phyloP scores from a whole-genome alignment of 2,329 filamentous ascomycete genomes.

The Scedosporium boydii region DNA sequence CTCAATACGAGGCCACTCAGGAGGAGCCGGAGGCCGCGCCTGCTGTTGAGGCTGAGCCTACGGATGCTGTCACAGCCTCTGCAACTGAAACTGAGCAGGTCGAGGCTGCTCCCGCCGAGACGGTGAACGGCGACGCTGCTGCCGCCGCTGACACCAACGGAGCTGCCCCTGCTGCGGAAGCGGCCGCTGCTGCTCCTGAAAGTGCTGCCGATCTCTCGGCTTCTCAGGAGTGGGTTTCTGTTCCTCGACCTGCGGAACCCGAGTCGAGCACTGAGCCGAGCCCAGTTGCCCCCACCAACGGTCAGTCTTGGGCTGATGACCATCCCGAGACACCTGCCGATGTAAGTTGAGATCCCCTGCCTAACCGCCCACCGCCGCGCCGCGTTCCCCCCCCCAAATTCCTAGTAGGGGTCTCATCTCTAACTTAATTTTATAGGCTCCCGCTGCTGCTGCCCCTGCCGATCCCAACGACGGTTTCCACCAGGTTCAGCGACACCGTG shows the following conservation, averaged over 20 bases:
- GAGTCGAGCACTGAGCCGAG: constrained; percentile 51
- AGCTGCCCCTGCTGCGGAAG: constrained; percentile 47
- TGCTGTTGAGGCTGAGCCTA: constrained; percentile 1
- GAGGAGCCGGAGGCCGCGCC: constrained; percentile 15
- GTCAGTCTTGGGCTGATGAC: constrained; percentile 76
- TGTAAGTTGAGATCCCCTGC: constrained; percentile 22
- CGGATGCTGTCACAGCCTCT: constrained; percentile 6
- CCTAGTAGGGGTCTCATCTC: not conserved
- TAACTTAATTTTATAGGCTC: constrained; percentile 18
- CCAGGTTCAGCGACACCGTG: constrained; percentile 55
- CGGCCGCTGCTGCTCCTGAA: constrained; percentile 23
- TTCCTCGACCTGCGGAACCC: constrained; percentile 54
- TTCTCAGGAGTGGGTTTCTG: constrained; percentile 62
- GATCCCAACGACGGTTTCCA: constrained; percentile 60
- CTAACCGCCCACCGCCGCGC: no score
- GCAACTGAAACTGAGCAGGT: not conserved
- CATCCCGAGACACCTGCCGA: constrained; percentile 45
- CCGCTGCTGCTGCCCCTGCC: constrained; percentile 23
- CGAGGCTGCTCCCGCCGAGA: constrained; percentile 19
- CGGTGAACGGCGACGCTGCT: constrained; percentile 19
- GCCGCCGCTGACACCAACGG: constrained; percentile 30
- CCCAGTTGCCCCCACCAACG: constrained; percentile 43
- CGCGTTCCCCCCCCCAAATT: no score
- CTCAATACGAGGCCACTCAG: constrained; percentile 22
- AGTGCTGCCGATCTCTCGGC: constrained; percentile 36